Evolutionary conservation across 2,329 filamentous ascomycete species (phyloP), one percentile per base, ranked within the genome.

Genomic region (Triangularia setosa): DNA sequence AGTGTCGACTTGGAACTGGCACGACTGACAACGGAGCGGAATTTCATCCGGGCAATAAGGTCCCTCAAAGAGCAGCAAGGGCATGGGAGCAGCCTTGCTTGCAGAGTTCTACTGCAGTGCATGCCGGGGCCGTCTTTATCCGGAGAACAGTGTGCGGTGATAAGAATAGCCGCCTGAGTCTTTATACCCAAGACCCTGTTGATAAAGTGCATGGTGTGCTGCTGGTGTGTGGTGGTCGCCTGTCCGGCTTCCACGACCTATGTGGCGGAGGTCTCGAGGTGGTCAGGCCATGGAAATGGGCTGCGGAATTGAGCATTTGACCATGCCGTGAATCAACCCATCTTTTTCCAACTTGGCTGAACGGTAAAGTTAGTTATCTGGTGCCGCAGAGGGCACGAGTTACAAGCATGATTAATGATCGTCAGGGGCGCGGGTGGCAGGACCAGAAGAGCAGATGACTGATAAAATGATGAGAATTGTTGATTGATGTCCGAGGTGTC

Each of bases 91-190:
- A 48, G 18, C n/a, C 40, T 48, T 21, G 40, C 40, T 48, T 18
- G 40, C 12, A 33, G 30, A 33, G 30, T 14, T 33, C 11, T 33
- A 9, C 30, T 33, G 30, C 12, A 9, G 30, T 9, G 11, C 40
- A 48, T 48, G n/a, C 40, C n/a, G 4, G 40, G n/a, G 8, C n/a
- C 40, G 40, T 48, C 35, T 48, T 23, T 48, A 48, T 21, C 40
- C 40, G 40, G 40, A 18, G 6, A 9, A 9, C n/a, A 21, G 40
- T 21, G 40, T 48, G 21, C 4, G 52, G 16, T 60, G 58, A 60
- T 8, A 40, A 60, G 23, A 60, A 60, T 60, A 60, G 58, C 58
- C 40, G n/a, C n/a, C 7, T 60, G 58, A 33, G 40, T 27, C 21
- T 3, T 53, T 14, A 48, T 52, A 40, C 33, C n/a, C n/a, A n/a